Base-by-base conservation (phyloP, 805 yeast species). In the Debaryomyces castellii region DNA sequence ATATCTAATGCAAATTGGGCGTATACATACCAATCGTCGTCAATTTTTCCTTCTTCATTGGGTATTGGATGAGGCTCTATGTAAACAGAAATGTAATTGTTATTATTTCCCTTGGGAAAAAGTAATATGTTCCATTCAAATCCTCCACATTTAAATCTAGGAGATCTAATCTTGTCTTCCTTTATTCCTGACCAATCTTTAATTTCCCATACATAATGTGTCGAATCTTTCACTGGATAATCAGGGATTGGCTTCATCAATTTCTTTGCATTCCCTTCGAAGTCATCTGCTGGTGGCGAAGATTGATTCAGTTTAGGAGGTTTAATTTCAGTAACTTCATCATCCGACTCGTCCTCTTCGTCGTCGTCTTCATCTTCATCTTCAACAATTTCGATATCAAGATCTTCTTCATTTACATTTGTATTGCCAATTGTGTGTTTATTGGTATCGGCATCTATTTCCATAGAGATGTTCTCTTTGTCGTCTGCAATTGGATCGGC, bases 1-100 rank as follows among this genome's bases (percentile, higher is more conserved):
- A 89, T 73, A 40, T 85, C 86, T 35, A 94, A 76, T 3, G 87
- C 87, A 66, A 94, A 94, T 57, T 90, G 96, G 2, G 94, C 96
- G 67, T 97, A 90, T n/a, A 82, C 84, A 45, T 83, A 82, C 96
- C 96, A 90, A 46, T 80, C 78, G 2, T 77, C 74, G 46, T 69
- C 67, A n/a, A 51, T 58, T 2, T 58, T 58, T 12, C 51, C 60
- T 1, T 55, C 63, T 4, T 63, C 59, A 10, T 60, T 63, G 2
- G 51, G 59, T 22, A 62, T 56, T 14, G 82, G 82, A 49, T 80
- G 78, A 0, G 96, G 94, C 55, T 89, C 96, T 50, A 94, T 68
- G 62, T 89, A 94, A 21, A 89, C 64, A 0, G 97, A 89, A 6
- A 89, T 63, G 10, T 49, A 40, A 46, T 74, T 70, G 49, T 74